Evolutionary conservation across 352 stramenopile genomes (phyloP), one percentile per base, ranked within the genome.

Genomic region (Salisapilia sapeloensis): DNA sequence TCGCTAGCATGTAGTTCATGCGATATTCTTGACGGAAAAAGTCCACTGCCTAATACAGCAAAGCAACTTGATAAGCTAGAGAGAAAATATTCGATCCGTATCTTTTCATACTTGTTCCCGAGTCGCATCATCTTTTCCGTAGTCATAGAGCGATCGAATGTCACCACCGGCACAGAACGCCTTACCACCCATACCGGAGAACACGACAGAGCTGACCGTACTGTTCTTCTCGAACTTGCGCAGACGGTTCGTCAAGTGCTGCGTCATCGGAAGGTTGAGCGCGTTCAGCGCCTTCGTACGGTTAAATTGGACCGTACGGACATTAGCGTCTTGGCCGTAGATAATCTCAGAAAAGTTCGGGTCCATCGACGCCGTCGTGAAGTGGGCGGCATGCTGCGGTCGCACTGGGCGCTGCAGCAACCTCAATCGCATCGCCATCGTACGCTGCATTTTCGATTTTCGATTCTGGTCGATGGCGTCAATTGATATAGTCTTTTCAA

Each of bases 11-110:
- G 50, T 89, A 83, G 56, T 97, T 97, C 14, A 98, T 57, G 37
- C 76, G 56, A 53, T 97, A 98, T 52, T 98, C 93, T 44, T 96
- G 63, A 39, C 70, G 71, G 60, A 98, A 98, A 46, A 97, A 98
- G 40, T 95, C 70, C 14, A 80, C 52, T 26, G 71, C 51, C 48
- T 56, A 25, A 36, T 36, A 17, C 3, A 20, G 22, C n/a, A n/a
- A n/a, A n/a, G n/a, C 3, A 36, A 29, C 24, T 6, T 29, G 24
- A 29, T 36, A 3, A 36, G 31, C 18, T 6, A 31, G 3, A 31
- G 16, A 31, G 14, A 31, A 3, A 31, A 29, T 35, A 36, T 23
- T 3, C 15, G 22, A 16, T 6, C 3, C 16, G 3, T 29, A 6
- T 20, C 3, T 17, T 36, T 14, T 28, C n/a, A 25, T 34, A 56